A percentile compares a stretch with the other conserved stretches of the same genome.
Evolutionary conservation across 805 yeast genomes (phyloP).

Genomic region (Candida koratica): DNA sequence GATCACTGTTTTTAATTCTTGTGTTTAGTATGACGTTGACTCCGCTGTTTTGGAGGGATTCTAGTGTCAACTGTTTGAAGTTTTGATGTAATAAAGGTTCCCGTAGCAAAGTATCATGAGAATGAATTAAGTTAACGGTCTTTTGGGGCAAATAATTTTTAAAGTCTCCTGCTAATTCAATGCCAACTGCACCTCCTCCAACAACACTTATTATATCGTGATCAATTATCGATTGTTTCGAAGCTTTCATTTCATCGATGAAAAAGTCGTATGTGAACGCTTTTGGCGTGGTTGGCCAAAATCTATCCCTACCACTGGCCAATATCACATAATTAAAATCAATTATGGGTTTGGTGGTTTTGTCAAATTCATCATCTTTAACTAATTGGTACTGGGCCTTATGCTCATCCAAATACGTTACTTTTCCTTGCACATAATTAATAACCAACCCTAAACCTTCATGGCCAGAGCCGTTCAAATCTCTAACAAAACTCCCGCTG

Average conservation of each 20-base stretch:
- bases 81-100: slow-evolving; percentile 30
- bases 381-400: slow-evolving; percentile 26
- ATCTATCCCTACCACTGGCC: slow-evolving; percentile 49
- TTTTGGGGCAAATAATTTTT: slow-evolving; percentile 30
- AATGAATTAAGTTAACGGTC: slow-evolving; percentile 36
- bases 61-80: slow-evolving; percentile 24
- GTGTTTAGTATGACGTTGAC: slow-evolving; percentile 28
- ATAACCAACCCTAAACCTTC: slow-evolving; percentile 7
- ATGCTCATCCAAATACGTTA: slow-evolving; percentile 22
- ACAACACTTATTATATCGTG: slow-evolving; percentile 40
- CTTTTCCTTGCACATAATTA: slow-evolving; percentile 32
- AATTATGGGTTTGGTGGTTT: slow-evolving; percentile 13
- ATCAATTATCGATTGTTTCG: slow-evolving; percentile 25
- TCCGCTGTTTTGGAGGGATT: slow-evolving; percentile 26
- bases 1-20: slow-evolving; percentile 20
- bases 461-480: slow-evolving; percentile 5
- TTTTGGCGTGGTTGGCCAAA: slow-evolving; percentile 54
- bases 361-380: slow-evolving; percentile 7
- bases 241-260: slow-evolving; percentile 40
- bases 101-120: slow-evolving; percentile 35
- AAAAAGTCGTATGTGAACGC: slow-evolving; percentile 36
- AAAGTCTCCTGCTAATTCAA: slow-evolving; percentile 41
- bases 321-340: slow-evolving; percentile 45
- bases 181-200: slow-evolving; percentile 45
- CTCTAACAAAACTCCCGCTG: slow-evolving; percentile 11